Percentiles rank a stretch among this genome's conserved stretches.
Conservation (phyloP, 1,284 basidiomycete species). For the Filobasidium uniguttulatum region DNA sequence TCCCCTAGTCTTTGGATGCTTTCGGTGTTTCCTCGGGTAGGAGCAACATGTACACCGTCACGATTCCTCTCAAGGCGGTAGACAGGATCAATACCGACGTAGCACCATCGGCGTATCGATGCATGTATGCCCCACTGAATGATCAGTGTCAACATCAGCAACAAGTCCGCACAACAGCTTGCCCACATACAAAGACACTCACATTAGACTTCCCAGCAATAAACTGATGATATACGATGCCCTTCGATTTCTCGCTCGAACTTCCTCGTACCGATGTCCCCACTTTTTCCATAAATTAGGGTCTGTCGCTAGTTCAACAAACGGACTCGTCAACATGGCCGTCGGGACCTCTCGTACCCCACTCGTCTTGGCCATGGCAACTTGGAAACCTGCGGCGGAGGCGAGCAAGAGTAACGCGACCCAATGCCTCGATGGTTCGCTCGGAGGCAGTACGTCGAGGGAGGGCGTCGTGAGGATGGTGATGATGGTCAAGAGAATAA, state of each 20-base stretch:
- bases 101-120: background rate
- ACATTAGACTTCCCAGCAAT: constrained; percentile 21
- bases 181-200: background rate
- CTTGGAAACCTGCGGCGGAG: constrained; percentile 32
- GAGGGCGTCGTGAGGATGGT: constrained; percentile 8
- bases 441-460: background rate
- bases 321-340: constrained; percentile 23
- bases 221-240: constrained; percentile 25
- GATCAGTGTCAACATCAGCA: background rate
- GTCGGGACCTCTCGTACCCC: constrained; percentile 11
- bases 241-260: constrained; percentile 24
- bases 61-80: background rate
- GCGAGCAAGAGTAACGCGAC: constrained; percentile 29
- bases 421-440: constrained; percentile 18
- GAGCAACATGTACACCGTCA: background rate
- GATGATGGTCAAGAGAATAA: background rate
- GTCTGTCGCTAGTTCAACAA: constrained; percentile 33
- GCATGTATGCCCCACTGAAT: constrained; percentile 1
- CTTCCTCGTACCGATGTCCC: background rate
- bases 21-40: background rate
- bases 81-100: background rate
- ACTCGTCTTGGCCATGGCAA: constrained; percentile 18
- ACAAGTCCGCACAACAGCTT: background rate
- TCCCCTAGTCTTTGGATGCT: too few relatives aligned
- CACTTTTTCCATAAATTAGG: constrained; percentile 24